These are phyloP conservation scores for Cryphonectria carpinicola DNA, from an alignment of 2,329 filamentous ascomycete species.

Conservation along the genomic window DNA sequence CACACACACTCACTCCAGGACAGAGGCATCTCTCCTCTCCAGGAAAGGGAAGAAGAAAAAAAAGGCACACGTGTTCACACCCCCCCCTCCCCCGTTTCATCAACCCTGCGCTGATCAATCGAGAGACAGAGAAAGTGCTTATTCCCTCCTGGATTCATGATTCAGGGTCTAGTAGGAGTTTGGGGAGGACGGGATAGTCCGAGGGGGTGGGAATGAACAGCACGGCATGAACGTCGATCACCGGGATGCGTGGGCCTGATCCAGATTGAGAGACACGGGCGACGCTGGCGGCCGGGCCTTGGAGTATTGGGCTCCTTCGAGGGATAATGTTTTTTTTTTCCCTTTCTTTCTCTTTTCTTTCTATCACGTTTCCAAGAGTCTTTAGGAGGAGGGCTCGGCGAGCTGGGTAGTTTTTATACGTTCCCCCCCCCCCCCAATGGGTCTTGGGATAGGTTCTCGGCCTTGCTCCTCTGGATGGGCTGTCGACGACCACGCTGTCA, in stretches of 20 bases:
- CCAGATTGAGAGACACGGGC: neutral
- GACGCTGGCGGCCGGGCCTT: neutral
- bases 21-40: no score
- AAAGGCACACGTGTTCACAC: neutral
- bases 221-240: slow-evolving; percentile 1
- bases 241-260: neutral
- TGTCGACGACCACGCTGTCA: no score
- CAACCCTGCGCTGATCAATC: neutral
- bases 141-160: no score
- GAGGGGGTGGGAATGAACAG: no score
- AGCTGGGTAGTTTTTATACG: no score
- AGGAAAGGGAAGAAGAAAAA: no score
- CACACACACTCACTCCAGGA: neutral
- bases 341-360: neutral
- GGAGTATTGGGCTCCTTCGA: neutral
- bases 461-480: no score
- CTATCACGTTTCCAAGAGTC: neutral
- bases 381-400: no score
- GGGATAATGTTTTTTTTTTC: neutral
- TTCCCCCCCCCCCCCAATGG: no score
- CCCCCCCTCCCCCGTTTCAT: slow-evolving; percentile 1
- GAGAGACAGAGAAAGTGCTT: neutral
- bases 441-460: no score
- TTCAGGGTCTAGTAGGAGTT: neutral
- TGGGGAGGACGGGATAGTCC: no score